A percentile compares a stretch with the other conserved stretches of the same genome.
phyloP scores from a whole-genome alignment of 208 protist species.

The Leishmania tropica region DNA sequence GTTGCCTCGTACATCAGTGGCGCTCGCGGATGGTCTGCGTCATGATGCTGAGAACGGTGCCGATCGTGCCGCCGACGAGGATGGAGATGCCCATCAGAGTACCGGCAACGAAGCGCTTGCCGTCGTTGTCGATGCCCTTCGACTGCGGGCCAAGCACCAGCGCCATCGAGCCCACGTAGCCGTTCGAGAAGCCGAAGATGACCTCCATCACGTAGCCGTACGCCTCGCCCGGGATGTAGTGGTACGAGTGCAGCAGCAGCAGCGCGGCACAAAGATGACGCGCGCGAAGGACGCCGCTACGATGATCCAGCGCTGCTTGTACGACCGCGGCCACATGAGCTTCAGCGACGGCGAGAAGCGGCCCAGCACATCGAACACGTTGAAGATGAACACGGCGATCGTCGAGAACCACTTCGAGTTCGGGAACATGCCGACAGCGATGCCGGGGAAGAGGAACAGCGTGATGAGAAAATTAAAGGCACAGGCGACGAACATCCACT shows the following conservation, averaged over 20 bases:
- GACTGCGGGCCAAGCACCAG: constrained; percentile 53
- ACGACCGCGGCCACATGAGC: constrained; percentile 37
- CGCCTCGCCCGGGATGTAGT: constrained; percentile 55
- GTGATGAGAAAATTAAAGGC: constrained; percentile 59
- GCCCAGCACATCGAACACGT: constrained; percentile 51
- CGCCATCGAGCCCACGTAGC: constrained; percentile 48
- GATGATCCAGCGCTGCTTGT: constrained; percentile 41
- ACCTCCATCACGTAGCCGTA: constrained; percentile 57
- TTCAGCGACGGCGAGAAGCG: constrained; percentile 49
- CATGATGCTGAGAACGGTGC: constrained; percentile 49
- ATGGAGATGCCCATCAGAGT: constrained; percentile 61
- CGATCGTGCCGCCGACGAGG: constrained; percentile 44
- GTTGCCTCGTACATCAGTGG: no score
- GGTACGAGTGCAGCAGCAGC: constrained; percentile 58
- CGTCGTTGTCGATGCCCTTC: constrained; percentile 32
- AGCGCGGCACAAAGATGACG: constrained; percentile 57
- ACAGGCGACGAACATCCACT: constrained; percentile 44
- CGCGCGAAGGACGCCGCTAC: constrained; percentile 41
- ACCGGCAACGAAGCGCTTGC: constrained; percentile 59
- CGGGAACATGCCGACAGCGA: constrained; percentile 44
- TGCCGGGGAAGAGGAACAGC: constrained; percentile 61
- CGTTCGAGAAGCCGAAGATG: constrained; percentile 59
- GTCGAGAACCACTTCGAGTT: constrained; percentile 63
- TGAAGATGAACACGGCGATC: constrained; percentile 63
- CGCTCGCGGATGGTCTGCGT: constrained; percentile 35